Conservation (phyloP, 2,329 filamentous ascomycete species). For the Talaromyces sp. region DNA sequence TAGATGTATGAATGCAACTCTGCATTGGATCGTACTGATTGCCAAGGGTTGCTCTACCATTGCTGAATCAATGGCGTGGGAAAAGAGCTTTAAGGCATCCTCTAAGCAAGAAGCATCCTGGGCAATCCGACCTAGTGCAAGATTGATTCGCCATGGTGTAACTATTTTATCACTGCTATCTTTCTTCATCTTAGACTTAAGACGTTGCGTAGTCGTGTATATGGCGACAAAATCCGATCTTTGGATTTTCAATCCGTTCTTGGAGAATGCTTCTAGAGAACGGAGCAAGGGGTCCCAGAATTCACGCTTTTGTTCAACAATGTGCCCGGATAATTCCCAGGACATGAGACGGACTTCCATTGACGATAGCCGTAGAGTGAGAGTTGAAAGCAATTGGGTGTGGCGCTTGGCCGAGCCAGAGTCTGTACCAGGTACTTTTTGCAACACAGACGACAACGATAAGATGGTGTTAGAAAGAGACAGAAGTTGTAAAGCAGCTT, state of each 20-base stretch:
- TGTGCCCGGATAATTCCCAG: slow-evolving; percentile 38
- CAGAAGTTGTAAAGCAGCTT: slow-evolving; percentile 40
- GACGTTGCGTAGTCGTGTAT: slow-evolving; percentile 30
- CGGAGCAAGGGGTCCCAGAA: slow-evolving; percentile 39
- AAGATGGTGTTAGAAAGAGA: slow-evolving; percentile 36
- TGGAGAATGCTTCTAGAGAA: slow-evolving; percentile 32
- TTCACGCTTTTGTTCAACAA: slow-evolving; percentile 37
- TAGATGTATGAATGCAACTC: slow-evolving; percentile 32
- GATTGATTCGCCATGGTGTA: slow-evolving; percentile 27
- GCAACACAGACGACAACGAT: slow-evolving; percentile 24
- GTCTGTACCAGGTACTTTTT: slow-evolving; percentile 12
- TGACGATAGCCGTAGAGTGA: slow-evolving; percentile 37
- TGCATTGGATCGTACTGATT: slow-evolving; percentile 33
- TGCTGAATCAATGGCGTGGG: slow-evolving; percentile 25
- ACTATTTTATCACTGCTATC: slow-evolving; percentile 21
- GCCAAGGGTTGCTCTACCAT: slow-evolving; percentile 26
- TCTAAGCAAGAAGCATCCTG: slow-evolving; percentile 35
- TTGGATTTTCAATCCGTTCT: slow-evolving; percentile 28
- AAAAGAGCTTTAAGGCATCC: slow-evolving; percentile 33
- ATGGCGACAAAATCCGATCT: slow-evolving; percentile 32
- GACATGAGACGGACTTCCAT: slow-evolving; percentile 37
- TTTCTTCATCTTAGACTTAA: slow-evolving; percentile 26
- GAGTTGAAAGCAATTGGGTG: slow-evolving; percentile 22
- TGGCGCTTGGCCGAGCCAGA: slow-evolving; percentile 14
- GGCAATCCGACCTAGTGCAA: slow-evolving; percentile 34